Percentiles rank a stretch among this genome's conserved stretches.
Evolutionary conservation across 164 flowering plant genomes (phyloP).

Genomic region (Brasenia schreberi): DNA sequence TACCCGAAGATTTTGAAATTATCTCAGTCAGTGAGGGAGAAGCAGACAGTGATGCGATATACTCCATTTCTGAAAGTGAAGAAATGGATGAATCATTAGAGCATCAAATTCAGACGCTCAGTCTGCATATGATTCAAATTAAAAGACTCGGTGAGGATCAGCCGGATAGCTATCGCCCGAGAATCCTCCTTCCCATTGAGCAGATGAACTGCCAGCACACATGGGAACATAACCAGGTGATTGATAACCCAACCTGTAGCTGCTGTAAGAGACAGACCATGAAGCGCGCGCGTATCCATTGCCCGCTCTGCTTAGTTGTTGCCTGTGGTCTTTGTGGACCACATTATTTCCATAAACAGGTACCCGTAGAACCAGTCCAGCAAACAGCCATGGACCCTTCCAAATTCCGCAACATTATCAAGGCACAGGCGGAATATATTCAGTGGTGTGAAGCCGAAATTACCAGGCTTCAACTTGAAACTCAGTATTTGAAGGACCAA

Average conservation of each 20-base stretch:
- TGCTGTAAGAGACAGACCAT: not conserved
- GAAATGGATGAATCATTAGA: not conserved
- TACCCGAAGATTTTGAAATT: not conserved
- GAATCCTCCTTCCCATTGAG: not conserved
- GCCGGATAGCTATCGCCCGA: not conserved
- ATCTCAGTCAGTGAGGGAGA: constrained; percentile 1
- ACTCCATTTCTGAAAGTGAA: constrained; percentile 1
- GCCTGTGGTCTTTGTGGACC: not conserved
- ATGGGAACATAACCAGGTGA: not conserved
- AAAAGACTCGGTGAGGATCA: not conserved
- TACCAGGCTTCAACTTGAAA: not conserved
- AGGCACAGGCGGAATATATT: not conserved
- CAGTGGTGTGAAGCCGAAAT: not conserved
- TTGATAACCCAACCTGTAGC: not conserved
- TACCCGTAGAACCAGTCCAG: not conserved
- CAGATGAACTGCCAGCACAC: constrained; percentile 1
- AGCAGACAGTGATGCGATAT: constrained; percentile 1
- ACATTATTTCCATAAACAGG: not conserved
- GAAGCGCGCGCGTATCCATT: not conserved
- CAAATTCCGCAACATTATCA: not conserved
- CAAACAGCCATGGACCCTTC: not conserved
- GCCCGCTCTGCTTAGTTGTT: not conserved
- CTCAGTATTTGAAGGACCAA: not conserved
- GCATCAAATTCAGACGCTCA: not conserved
- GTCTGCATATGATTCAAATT: not conserved